Conservation (phyloP, 805 yeast species). For the Wickerhamiella parazyma region DNA sequence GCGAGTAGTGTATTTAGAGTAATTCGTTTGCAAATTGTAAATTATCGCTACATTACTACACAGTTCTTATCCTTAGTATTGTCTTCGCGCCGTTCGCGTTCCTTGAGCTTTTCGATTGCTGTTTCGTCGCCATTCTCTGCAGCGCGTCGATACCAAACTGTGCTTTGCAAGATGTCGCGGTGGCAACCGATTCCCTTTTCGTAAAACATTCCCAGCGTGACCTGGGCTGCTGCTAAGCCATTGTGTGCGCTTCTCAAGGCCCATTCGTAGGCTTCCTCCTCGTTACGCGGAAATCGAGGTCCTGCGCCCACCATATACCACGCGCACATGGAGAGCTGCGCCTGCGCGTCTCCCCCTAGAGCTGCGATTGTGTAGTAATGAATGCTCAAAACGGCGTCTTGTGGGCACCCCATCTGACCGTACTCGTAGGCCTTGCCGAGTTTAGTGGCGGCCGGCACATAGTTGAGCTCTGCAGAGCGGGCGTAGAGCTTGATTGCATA, state of each 20-base stretch:
- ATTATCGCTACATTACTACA: slow-evolving; percentile 28
- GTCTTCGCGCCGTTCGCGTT: slow-evolving; percentile 11
- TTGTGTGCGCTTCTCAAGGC: slow-evolving; percentile 72
- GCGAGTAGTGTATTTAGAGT: too few relatives aligned
- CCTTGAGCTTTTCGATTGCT: slow-evolving; percentile 29
- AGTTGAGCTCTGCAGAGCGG: slow-evolving; percentile 81
- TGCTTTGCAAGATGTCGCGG: slow-evolving; percentile 41
- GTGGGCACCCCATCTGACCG: slow-evolving; percentile 54
- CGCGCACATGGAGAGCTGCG: slow-evolving; percentile 90
- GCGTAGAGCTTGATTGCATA: slow-evolving; percentile 80
- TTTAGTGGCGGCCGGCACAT: slow-evolving; percentile 61
- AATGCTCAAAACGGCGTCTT: slow-evolving; percentile 69
- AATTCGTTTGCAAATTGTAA: too few relatives aligned
- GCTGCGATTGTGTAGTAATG: slow-evolving; percentile 93
- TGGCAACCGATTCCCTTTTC: slow-evolving; percentile 83
- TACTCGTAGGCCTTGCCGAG: slow-evolving; percentile 76
- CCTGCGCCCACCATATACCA: slow-evolving; percentile 92
- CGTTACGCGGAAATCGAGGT: slow-evolving; percentile 65
- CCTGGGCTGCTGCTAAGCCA: slow-evolving; percentile 71
- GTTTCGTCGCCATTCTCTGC: slow-evolving; percentile 45
- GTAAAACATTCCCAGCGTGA: slow-evolving; percentile 67
- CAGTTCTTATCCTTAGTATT: slow-evolving; percentile 32
- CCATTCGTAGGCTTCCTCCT: slow-evolving; percentile 87
- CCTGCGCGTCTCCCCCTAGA: slow-evolving; percentile 67
- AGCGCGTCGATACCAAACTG: slow-evolving; percentile 64